A percentile compares a stretch with the other conserved stretches of the same genome.
phyloP scores from a whole-genome alignment of 441 rosid species.

The Erysimum cheiri region DNA sequence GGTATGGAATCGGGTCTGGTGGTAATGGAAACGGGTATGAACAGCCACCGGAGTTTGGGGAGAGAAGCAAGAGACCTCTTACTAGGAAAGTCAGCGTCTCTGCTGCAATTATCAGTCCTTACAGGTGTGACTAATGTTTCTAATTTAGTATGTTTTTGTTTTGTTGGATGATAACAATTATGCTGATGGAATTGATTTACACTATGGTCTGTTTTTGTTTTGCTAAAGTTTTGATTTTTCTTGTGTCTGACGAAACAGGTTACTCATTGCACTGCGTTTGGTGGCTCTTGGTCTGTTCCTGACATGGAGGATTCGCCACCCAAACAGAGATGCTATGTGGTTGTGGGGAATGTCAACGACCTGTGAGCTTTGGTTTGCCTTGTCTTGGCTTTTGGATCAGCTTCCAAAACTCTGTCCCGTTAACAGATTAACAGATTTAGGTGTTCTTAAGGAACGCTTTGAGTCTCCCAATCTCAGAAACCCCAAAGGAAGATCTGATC shows the following conservation, averaged over 20 bases:
- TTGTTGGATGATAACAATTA: too few species aligned
- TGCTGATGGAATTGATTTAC: neutral
- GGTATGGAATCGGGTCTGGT: conserved; percentile 65
- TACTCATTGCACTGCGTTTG: conserved; percentile 63
- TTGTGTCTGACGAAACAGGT: conserved; percentile 48
- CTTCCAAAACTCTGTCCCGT: conserved; percentile 92
- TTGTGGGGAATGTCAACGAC: conserved; percentile 84
- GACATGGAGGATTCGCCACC: conserved; percentile 81
- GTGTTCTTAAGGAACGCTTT: conserved; percentile 67
- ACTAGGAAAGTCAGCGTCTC: conserved; percentile 78
- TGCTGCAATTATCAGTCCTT: conserved; percentile 83
- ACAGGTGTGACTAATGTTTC: conserved; percentile 58
- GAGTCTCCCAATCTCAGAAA: conserved; percentile 71
- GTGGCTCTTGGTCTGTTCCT: conserved; percentile 74
- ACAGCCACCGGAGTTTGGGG: conserved; percentile 71
- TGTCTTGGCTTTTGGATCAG: conserved; percentile 92
- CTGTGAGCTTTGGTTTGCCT: conserved; percentile 94
- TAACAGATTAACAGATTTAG: conserved; percentile 69
- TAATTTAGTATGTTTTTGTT: neutral
- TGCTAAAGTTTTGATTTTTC: conserved; percentile 12
- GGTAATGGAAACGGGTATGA: conserved; percentile 64
- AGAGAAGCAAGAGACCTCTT: conserved; percentile 71
- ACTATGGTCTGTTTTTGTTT: neutral
- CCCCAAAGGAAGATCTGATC: conserved; percentile 80
- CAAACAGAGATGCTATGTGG: conserved; percentile 85